Evolutionary conservation across 2,329 filamentous ascomycete genomes (phyloP).

Genomic region (Cladophialophora chaetospira): DNA sequence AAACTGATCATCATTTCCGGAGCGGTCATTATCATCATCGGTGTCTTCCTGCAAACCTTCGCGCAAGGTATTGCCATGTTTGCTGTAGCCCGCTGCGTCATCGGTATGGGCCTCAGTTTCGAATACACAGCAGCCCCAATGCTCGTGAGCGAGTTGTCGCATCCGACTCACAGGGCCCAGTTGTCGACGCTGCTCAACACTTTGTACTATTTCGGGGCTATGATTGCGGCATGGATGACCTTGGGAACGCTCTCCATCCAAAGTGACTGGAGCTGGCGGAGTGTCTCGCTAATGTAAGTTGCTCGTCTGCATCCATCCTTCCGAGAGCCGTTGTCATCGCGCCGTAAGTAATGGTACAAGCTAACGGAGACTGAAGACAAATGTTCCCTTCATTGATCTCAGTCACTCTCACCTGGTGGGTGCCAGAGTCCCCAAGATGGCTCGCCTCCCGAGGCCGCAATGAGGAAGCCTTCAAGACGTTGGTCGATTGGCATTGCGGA

Average conservation of each 20-base stretch:
- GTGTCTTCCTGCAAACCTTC: constrained; percentile 18
- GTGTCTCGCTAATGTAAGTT: constrained; percentile 16
- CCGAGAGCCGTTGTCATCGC: too few relatives aligned
- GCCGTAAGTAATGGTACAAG: too few relatives aligned
- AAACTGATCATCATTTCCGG: constrained; percentile 14
- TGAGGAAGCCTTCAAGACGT: constrained; percentile 34
- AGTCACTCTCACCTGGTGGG: constrained; percentile 43
- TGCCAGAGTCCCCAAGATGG: constrained; percentile 69
- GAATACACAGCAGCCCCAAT: constrained; percentile 20
- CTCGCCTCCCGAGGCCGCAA: constrained; percentile 43
- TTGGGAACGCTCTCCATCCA: constrained; percentile 16
- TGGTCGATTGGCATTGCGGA: constrained; percentile 40
- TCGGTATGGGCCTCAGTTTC: constrained; percentile 16
- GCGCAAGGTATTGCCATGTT: constrained; percentile 17
- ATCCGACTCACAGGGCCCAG: constrained; percentile 21
- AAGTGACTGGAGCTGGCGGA: constrained; percentile 20
- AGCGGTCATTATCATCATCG: constrained; percentile 17
- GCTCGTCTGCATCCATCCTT: too few relatives aligned
- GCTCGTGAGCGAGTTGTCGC: constrained; percentile 15
- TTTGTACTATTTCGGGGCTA: constrained; percentile 20
- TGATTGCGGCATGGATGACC: constrained; percentile 17
- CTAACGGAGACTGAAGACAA: too few relatives aligned
- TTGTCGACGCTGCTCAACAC: constrained; percentile 19
- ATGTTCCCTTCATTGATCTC: constrained; percentile 20
- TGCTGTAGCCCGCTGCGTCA: constrained; percentile 17